phyloP scores from a whole-genome alignment of 1,284 basidiomycete species.

The Ustilago xerochloae region DNA sequence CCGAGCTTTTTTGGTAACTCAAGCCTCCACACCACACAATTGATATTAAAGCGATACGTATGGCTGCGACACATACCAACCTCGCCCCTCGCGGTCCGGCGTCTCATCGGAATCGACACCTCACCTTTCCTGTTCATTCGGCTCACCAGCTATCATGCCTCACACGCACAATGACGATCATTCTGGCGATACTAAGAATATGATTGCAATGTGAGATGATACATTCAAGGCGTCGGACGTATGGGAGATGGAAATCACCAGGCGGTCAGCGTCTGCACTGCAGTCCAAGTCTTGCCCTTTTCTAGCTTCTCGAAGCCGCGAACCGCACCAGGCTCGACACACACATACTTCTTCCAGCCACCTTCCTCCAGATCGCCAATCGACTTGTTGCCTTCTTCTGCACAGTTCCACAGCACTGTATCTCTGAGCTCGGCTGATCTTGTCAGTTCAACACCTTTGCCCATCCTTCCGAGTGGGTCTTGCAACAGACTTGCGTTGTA shows the following conservation, averaged over 20 bases:
- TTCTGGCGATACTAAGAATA: too few relatives aligned
- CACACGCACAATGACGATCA: too few relatives aligned
- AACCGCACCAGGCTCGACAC: constrained; percentile 68
- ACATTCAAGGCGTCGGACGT: background rate
- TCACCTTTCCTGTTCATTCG: too few relatives aligned
- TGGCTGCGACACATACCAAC: too few relatives aligned
- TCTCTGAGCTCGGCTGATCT: constrained; percentile 48
- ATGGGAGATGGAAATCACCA: constrained; percentile 14
- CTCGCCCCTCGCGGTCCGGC: too few relatives aligned
- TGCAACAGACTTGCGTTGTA: constrained; percentile 42
- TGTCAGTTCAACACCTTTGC: constrained; percentile 45
- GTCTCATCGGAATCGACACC: too few relatives aligned
- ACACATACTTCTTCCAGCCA: constrained; percentile 67
- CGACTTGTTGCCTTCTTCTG: constrained; percentile 58
- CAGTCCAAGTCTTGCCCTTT: constrained; percentile 53
- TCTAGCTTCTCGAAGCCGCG: constrained; percentile 59
- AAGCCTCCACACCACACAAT: too few relatives aligned
- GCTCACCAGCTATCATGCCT: too few relatives aligned
- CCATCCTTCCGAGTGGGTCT: constrained; percentile 36
- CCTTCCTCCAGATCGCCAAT: constrained; percentile 68
- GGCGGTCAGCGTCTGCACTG: constrained; percentile 40
- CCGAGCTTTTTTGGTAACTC: too few relatives aligned
- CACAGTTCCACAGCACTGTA: constrained; percentile 69
- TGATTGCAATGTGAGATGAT: too few relatives aligned
- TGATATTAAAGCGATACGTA: too few relatives aligned